Conservation (phyloP, 2,329 filamentous ascomycete species). For the Metarhizium sp. region DNA sequence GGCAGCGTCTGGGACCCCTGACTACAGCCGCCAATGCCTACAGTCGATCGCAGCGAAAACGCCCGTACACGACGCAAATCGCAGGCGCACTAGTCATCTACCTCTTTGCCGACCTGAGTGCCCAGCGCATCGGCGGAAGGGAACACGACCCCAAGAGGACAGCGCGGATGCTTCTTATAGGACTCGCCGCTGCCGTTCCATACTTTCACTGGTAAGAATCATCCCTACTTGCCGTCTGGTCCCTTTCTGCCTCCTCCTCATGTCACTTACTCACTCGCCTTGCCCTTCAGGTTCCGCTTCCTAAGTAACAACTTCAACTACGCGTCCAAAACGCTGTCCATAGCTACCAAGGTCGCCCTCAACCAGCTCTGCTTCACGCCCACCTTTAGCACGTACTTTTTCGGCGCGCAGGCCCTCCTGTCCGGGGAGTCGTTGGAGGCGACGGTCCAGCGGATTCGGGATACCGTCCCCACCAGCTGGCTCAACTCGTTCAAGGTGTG, state of each 20-base stretch:
- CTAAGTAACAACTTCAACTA: slow-evolving; percentile 80
- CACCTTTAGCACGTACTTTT: slow-evolving; percentile 75
- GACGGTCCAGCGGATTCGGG: slow-evolving; percentile 59
- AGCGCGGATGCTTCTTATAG: slow-evolving; percentile 63
- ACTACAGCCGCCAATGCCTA: slow-evolving; percentile 50
- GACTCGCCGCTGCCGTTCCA: slow-evolving; percentile 64
- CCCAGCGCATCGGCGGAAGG: slow-evolving; percentile 57
- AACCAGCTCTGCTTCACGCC: slow-evolving; percentile 79
- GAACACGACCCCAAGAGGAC: slow-evolving; percentile 63
- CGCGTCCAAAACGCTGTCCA: slow-evolving; percentile 57
- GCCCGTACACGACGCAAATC: slow-evolving; percentile 74
- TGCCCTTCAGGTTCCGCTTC: slow-evolving; percentile 58
- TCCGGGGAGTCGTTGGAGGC: slow-evolving; percentile 56
- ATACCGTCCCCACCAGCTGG: slow-evolving; percentile 68
- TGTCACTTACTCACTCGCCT: not conserved
- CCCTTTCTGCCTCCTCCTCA: not conserved
- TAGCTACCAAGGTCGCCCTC: slow-evolving; percentile 67
- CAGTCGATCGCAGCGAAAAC: slow-evolving; percentile 57
- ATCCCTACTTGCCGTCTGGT: too few relatives aligned
- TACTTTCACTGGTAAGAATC: slow-evolving; percentile 64
- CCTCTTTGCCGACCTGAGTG: slow-evolving; percentile 65
- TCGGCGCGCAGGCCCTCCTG: slow-evolving; percentile 68
- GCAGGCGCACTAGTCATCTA: slow-evolving; percentile 70
- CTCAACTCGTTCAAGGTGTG: slow-evolving; percentile 78
- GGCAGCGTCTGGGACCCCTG: slow-evolving; percentile 49